Conservation (phyloP, 371 early-diverging fungal species). For the Gilbertella persicaria region DNA sequence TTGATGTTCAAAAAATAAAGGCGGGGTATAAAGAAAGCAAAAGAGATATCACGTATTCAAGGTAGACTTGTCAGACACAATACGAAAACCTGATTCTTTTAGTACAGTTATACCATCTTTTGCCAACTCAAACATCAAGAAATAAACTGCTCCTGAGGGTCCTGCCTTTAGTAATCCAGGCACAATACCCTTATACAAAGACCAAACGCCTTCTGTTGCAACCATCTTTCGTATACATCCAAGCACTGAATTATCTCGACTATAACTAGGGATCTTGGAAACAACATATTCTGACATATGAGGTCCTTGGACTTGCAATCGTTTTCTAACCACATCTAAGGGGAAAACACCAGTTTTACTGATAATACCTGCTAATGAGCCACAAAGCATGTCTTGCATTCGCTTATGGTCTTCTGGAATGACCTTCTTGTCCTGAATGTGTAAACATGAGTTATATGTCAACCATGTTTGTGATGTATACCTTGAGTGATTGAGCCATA, state of each 20-base stretch:
- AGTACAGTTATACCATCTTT: conserved; percentile 33
- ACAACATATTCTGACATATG: conserved; percentile 48
- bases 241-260: conserved; percentile 42
- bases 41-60: not conserved
- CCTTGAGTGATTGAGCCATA: conserved; percentile 27
- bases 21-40: not conserved
- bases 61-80: conserved; percentile 6
- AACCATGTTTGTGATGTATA: conserved; percentile 1
- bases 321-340: conserved; percentile 80
- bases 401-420: conserved; percentile 25
- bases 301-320: conserved; percentile 78
- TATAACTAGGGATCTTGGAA: conserved; percentile 56
- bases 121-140: conserved; percentile 67
- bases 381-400: conserved; percentile 65
- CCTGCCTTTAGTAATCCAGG: conserved; percentile 85
- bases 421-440: conserved; percentile 14
- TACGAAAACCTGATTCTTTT: conserved; percentile 20
- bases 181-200: conserved; percentile 81
- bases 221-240: conserved; percentile 62
- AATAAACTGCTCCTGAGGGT: conserved; percentile 80
- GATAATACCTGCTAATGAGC: conserved; percentile 79
- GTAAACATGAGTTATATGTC: not conserved
- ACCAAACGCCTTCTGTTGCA: conserved; percentile 69
- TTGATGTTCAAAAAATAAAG: too few species aligned
- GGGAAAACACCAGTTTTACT: conserved; percentile 87